Evolutionary conservation across 441 rosid species (phyloP).

Genomic region (Euphorbia neoarborescens): DNA sequence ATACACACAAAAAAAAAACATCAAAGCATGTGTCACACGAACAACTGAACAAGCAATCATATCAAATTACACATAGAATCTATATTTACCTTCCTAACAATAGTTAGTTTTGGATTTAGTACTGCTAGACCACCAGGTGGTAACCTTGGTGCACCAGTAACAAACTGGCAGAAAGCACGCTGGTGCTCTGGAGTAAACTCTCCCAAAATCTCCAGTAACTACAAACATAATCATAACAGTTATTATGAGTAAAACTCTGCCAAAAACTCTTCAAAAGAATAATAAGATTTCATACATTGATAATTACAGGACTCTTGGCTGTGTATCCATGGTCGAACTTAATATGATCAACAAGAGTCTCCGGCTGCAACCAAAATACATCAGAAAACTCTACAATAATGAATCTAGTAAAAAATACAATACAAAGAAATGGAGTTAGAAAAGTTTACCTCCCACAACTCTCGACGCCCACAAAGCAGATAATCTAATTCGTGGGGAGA

Average conservation of each 20-base stretch:
- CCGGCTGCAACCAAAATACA: constrained; percentile 47
- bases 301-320: constrained; percentile 86
- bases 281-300: constrained; percentile 44
- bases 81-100: constrained; percentile 81
- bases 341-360: constrained; percentile 82
- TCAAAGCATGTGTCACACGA: too few relatives aligned
- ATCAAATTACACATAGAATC: too few relatives aligned
- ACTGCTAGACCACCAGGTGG: constrained; percentile 98
- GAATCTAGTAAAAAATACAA: constrained; percentile 2
- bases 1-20: background rate
- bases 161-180: constrained; percentile 95
- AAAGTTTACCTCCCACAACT: constrained; percentile 84
- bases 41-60: background rate
- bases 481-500: constrained; percentile 82
- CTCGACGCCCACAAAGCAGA: constrained; percentile 95
- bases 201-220: constrained; percentile 98
- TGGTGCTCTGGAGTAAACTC: constrained; percentile 95
- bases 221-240: constrained; percentile 15
- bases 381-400: constrained; percentile 9
- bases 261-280: background rate
- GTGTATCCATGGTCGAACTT: constrained; percentile 99
- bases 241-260: background rate
- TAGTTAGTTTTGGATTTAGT: constrained; percentile 87
- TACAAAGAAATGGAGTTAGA: constrained; percentile 1
- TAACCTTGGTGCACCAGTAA: constrained; percentile 99